Conservation (phyloP, 140 eudicot species). For the Oenanthe javanica region DNA sequence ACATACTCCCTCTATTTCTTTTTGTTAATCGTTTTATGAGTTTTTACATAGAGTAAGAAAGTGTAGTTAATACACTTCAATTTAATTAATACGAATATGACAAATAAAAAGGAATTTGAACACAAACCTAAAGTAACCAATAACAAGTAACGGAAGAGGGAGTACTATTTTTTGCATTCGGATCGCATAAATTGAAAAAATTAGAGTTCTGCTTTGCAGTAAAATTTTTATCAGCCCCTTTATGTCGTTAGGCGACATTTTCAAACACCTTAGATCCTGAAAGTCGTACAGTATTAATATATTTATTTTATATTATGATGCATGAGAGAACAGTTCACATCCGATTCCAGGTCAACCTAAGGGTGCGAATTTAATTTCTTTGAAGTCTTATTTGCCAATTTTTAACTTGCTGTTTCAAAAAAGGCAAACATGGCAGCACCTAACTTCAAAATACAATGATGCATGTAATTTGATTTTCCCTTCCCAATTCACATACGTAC, state of each 20-base stretch:
- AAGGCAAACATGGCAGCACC: background rate
- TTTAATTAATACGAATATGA: too few relatives aligned
- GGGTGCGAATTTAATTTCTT: background rate
- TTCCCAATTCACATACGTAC: too few relatives aligned
- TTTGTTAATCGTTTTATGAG: too few relatives aligned
- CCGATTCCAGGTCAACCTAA: background rate
- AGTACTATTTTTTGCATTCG: background rate
- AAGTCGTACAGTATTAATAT: background rate
- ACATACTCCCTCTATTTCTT: too few relatives aligned
- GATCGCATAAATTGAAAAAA: background rate
- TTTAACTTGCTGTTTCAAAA: background rate
- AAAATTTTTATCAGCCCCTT: background rate
- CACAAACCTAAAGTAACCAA: too few relatives aligned
- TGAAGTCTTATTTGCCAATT: background rate
- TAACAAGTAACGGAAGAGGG: too few relatives aligned
- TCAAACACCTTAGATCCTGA: background rate
- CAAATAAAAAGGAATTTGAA: too few relatives aligned
- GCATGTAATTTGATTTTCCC: background rate
- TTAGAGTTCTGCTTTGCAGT: too few relatives aligned
- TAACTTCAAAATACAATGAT: background rate
- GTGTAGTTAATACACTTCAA: too few relatives aligned
- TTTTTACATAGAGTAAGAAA: too few relatives aligned
- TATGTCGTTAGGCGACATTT: background rate
- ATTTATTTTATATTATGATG: too few relatives aligned
- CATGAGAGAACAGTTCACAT: too few relatives aligned